These are phyloP conservation scores for Linderniella brevidens DNA, from an alignment of 257 asterid species.

Conservation along the genomic window DNA sequence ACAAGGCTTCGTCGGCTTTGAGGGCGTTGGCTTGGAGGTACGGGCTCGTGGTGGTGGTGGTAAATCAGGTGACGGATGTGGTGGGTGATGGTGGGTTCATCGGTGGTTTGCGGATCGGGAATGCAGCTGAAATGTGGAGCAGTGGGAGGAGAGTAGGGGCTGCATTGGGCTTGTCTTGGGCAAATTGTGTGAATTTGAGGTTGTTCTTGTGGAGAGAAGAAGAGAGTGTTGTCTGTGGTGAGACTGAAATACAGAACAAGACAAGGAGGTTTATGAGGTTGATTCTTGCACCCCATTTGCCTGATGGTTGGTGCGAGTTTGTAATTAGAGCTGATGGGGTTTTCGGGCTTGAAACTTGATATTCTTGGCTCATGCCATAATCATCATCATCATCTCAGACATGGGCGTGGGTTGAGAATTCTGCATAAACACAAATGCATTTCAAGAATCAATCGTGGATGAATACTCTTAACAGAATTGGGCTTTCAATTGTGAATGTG, in stretches of 20 bases:
- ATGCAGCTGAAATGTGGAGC: constrained; percentile 27
- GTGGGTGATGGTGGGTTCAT: constrained; percentile 19
- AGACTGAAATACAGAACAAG: constrained; percentile 9
- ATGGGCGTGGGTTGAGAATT: no score
- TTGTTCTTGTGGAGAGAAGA: constrained; percentile 57
- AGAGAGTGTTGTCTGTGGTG: constrained; percentile 24
- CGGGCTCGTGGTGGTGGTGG: constrained; percentile 65
- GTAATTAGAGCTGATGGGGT: constrained; percentile 53
- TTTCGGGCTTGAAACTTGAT: constrained; percentile 29
- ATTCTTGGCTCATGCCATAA: no score
- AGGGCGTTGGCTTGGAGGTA: constrained; percentile 39
- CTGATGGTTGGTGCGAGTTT: constrained; percentile 54
- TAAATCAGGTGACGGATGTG: constrained; percentile 79
- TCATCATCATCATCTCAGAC: no score
- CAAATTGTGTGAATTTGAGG: constrained; percentile 81
- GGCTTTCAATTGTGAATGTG: no score
- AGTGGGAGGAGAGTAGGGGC: constrained; percentile 70
- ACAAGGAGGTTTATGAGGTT: constrained; percentile 55
- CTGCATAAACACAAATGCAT: no score
- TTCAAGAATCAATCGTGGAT: no score
- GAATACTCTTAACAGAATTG: no score
- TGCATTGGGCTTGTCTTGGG: constrained; percentile 86
- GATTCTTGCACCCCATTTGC: constrained; percentile 76
- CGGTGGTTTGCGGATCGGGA: constrained; percentile 42
- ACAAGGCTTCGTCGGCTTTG: constrained; percentile 55